A percentile compares a stretch with the other conserved stretches of the same genome.
Evolutionary conservation across 108 stramenopile species (phyloP).

Genomic region (Parietichytrium sp.): DNA sequence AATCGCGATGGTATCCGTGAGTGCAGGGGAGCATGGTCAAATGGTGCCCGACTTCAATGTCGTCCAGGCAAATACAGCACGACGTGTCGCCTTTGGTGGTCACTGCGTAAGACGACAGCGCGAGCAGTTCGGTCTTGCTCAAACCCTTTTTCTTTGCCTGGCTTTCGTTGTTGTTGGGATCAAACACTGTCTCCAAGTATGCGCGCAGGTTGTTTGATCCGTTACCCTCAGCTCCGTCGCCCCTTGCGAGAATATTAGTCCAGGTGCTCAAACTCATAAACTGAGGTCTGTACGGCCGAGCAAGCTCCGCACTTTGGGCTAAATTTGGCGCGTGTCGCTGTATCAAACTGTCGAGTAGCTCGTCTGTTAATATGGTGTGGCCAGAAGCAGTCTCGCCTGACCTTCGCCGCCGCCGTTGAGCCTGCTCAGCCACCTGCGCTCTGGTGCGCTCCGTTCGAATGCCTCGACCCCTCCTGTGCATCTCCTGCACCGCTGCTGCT

Average conservation of each 20-base stretch:
- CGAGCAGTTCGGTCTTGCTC: background rate
- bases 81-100: background rate
- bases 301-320: background rate
- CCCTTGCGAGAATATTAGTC: background rate
- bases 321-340: slow-evolving; percentile 8
- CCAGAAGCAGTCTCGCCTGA: background rate
- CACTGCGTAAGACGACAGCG: background rate
- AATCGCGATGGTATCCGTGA: slow-evolving; percentile 18
- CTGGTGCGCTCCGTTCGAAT: no score
- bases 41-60: background rate
- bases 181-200: background rate
- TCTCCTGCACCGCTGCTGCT: background rate
- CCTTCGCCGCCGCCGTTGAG: background rate
- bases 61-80: slow-evolving; percentile 11
- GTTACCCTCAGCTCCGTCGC: background rate
- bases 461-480: no score
- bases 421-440: background rate
- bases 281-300: background rate
- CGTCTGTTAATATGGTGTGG: background rate
- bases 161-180: background rate
- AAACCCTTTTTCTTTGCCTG: background rate
- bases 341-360: background rate
- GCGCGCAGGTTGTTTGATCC: background rate
- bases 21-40: slow-evolving; percentile 17
- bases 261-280: slow-evolving; percentile 17